Percentiles rank a stretch among this genome's conserved stretches.
Conservation (phyloP, 2,329 filamentous ascomycete genomes). For the Phyllosticta citrichinensis region DNA sequence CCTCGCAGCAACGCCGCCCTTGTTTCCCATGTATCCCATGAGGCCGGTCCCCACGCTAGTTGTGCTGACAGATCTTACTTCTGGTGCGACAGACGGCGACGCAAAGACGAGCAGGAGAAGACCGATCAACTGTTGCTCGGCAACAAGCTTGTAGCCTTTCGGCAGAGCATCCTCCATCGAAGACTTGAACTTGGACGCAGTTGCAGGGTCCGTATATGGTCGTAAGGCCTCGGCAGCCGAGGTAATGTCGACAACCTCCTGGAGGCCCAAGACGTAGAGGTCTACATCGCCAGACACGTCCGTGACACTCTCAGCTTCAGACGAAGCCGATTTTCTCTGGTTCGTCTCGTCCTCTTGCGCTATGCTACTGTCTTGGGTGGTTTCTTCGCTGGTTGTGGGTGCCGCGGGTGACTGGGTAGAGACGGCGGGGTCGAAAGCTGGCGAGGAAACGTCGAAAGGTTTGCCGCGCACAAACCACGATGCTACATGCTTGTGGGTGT, state of each 20-base stretch:
- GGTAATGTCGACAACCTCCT: conserved; percentile 84
- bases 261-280: conserved; percentile 80
- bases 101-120: conserved; percentile 78
- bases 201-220: conserved; percentile 61
- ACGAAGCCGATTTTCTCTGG: conserved; percentile 31
- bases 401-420: conserved; percentile 15
- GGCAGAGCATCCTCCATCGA: conserved; percentile 67
- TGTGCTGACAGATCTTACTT: conserved; percentile 72
- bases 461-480: conserved; percentile 79
- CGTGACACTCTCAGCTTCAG: conserved; percentile 43
- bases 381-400: conserved; percentile 12
- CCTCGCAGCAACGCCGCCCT: conserved; percentile 75
- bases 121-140: conserved; percentile 77
- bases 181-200: conserved; percentile 70
- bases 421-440: conserved; percentile 31
- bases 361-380: conserved; percentile 34
- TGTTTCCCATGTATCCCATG: conserved; percentile 91
- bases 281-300: conserved; percentile 51
- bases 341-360: conserved; percentile 39
- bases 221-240: conserved; percentile 69
- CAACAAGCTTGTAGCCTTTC: conserved; percentile 62
- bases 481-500: conserved; percentile 77
- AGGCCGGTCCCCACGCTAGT: conserved; percentile 79
- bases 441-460: conserved; percentile 55
- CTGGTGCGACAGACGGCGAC: conserved; percentile 61